Evolutionary conservation across 169 alveolate genomes (phyloP).

Genomic region (Theileria annulata): DNA sequence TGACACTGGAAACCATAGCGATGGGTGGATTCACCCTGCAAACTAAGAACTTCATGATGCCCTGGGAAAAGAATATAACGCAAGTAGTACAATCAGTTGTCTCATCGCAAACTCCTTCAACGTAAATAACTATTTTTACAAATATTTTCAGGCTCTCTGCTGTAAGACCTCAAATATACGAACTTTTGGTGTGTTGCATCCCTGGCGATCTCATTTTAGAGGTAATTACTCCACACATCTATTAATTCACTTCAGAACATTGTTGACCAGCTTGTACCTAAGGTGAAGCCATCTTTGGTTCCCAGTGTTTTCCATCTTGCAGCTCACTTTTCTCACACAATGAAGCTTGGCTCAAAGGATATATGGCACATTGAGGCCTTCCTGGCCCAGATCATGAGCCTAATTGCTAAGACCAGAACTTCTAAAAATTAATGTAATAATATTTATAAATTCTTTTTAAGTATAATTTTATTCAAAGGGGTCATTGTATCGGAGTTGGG

Average conservation of each 20-base stretch:
- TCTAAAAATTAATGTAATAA: neutral
- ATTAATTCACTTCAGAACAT: constrained; percentile 20
- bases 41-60: constrained; percentile 61
- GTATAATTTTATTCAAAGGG: neutral
- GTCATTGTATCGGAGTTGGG: neutral
- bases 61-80: constrained; percentile 73
- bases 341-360: constrained; percentile 76
- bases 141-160: constrained; percentile 26
- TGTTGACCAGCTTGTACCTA: constrained; percentile 30
- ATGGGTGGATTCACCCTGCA: constrained; percentile 64
- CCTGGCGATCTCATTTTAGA: constrained; percentile 61
- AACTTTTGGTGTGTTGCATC: constrained; percentile 66
- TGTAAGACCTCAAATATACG: constrained; percentile 66
- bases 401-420: constrained; percentile 9
- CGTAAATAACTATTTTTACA: constrained; percentile 6
- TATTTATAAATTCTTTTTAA: neutral
- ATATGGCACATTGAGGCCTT: constrained; percentile 83
- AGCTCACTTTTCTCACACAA: constrained; percentile 73
- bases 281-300: constrained; percentile 46
- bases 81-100: constrained; percentile 38
- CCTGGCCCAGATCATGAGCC: constrained; percentile 75
- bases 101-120: constrained; percentile 53
- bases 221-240: constrained; percentile 17
- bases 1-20: constrained; percentile 81
- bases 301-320: constrained; percentile 57